Evolutionary conservation across 805 yeast genomes (phyloP), one percentile per base, ranked within the genome.

Genomic region (Kluyveromyces lactis): DNA sequence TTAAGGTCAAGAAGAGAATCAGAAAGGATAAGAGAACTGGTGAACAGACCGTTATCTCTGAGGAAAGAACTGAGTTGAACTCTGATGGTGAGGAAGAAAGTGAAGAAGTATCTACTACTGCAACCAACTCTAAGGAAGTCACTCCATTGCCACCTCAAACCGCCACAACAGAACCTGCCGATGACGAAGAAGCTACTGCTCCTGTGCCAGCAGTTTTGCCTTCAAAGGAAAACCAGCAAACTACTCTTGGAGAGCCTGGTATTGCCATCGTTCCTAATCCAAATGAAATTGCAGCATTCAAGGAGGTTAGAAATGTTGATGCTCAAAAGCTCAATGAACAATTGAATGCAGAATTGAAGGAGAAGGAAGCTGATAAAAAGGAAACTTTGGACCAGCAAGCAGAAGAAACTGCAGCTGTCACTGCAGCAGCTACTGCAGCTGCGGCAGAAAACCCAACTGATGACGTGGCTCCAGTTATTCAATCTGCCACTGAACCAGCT

Each of bases 171-270:
- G 33, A 34, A 18, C 35, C 36, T 18, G 35, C 40, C 15, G 28
- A 38, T 12, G 41, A 36, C 7, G 48, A 40, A 42, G 51, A 37
- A 17, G 42, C 43, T 9, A 44, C 40, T 2, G 43, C 39, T 19
- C 42, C 43, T 11, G 30, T 36, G 10, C 48, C 69, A 39, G 60
- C 69, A 31, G 75, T 70, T 27, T 37, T 69, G 58, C 76, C 77
- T 10, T 55, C 67, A 0, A 44, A 55, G 19, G 70, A 65, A 46
- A 64, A 63, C 15, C 46, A 63, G 31, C 67, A 63, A 32, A 52
- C 68, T 8, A 47, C 71, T 13, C 47, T 67, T 27, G 83, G 86
- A 36, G 89, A 82, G 53, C 86, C 92, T 21, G 95, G 95, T 34
- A 70, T 83, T 9, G 60, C 50, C 6, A 46, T 59, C 18, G 50